phyloP scores from a whole-genome alignment of 176 grass and related monocot genomes.

The Bolboschoenus planiculmis region DNA sequence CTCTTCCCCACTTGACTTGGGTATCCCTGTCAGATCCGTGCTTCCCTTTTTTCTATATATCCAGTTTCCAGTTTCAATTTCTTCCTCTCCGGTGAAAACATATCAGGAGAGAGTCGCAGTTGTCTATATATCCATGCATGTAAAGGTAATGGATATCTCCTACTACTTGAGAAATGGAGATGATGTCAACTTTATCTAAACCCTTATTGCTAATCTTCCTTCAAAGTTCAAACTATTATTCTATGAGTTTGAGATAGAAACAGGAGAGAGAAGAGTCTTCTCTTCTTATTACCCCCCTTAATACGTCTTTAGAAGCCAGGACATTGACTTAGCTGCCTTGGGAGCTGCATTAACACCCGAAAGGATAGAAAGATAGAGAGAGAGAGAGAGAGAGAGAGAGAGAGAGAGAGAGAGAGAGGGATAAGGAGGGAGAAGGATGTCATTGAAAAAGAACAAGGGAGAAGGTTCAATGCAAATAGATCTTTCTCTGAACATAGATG shows the following conservation, averaged over 20 bases:
- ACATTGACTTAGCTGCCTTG: conserved; percentile 89
- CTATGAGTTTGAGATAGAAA: conserved; percentile 6
- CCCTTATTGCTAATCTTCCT: conserved; percentile 19
- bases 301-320: conserved; percentile 46
- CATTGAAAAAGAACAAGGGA: conserved; percentile 51
- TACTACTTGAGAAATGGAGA: neutral
- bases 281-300: conserved; percentile 44
- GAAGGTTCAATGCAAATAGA: conserved; percentile 44
- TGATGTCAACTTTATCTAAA: conserved; percentile 9
- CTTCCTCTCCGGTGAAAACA: neutral
- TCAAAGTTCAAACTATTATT: conserved; percentile 21
- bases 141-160: neutral
- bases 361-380: conserved; percentile 7
- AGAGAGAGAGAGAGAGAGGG: conserved; percentile 2
- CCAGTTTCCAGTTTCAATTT: neutral
- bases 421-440: conserved; percentile 25
- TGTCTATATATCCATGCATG: neutral
- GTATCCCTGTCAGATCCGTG: conserved; percentile 52
- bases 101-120: neutral
- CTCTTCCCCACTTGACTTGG: conserved; percentile 59
- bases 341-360: conserved; percentile 48
- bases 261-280: conserved; percentile 21
- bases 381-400: neutral
- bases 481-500: conserved; percentile 49
- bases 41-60: conserved; percentile 15